phyloP scores from a whole-genome alignment of 495 filamentous ascomycete genomes.

The Evernia prunastri region DNA sequence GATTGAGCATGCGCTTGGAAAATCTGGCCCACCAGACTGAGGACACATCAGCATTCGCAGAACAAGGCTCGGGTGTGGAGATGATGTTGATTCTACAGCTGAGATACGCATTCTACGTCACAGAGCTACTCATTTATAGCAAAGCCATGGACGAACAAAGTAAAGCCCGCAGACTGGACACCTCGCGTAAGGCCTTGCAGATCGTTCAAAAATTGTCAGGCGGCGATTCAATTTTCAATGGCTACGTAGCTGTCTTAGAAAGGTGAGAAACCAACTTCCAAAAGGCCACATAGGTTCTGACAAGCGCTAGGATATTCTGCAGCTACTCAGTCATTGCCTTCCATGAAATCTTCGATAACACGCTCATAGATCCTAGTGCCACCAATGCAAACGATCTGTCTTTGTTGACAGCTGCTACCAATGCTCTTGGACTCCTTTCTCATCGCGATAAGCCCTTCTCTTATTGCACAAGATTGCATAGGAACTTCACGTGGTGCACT shows the following conservation, averaged over 20 bases:
- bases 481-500: slow-evolving; percentile 2
- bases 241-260: slow-evolving; percentile 2
- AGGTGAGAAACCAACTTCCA: slow-evolving; percentile 2
- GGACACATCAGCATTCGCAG: background rate
- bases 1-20: background rate
- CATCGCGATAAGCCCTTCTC: background rate
- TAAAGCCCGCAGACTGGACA: slow-evolving; percentile 1
- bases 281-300: background rate
- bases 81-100: slow-evolving; percentile 1
- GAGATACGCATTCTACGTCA: slow-evolving; percentile 2
- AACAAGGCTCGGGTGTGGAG: slow-evolving; percentile 1
- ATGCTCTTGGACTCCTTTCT: background rate
- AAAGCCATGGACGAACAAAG: background rate
- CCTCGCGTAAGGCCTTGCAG: slow-evolving; percentile 1
- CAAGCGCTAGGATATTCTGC: slow-evolving; percentile 2
- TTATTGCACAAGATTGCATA: slow-evolving; percentile 3
- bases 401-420: slow-evolving; percentile 1
- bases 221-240: slow-evolving; percentile 2
- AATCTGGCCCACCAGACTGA: background rate
- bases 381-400: background rate
- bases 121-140: slow-evolving; percentile 2
- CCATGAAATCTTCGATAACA: slow-evolving; percentile 2
- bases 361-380: slow-evolving; percentile 2
- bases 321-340: slow-evolving; percentile 2
- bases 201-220: slow-evolving; percentile 3